Base-by-base conservation (phyloP, 2,329 filamentous ascomycete species). In the Claviceps sp. region DNA sequence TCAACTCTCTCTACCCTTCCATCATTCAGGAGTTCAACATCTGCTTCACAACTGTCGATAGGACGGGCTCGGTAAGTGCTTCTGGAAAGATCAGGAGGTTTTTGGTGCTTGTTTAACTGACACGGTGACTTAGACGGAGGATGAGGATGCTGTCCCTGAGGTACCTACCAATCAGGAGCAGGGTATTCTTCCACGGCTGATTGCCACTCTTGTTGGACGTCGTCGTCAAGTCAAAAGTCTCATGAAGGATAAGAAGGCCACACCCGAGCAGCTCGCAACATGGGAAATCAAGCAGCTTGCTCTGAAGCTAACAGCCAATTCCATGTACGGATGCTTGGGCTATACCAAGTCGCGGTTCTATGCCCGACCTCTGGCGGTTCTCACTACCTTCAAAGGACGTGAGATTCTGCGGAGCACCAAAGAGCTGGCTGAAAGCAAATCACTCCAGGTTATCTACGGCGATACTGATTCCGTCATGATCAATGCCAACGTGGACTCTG, bases 401-500 rank as follows among this genome's bases (percentile, higher is more conserved):
- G 93, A 98, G 72, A 97, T 98, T 79, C 75, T 98, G 54, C 82
- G 87, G 57, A 94, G 88, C 65, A 98, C 93, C 52, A 98, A 97
- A 68, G 90, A 95, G 51, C 79, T 98, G 55, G 93, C 93, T 9
- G 93, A 98, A 69, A 87, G 82, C 61, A 90, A 87, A 59, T 84
- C 89, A 54, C 78, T 98, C 34, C 87, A 93, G 62, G 93, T 98
- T 66, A 97, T 98, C 57, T 98, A 98, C 61, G 93, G 93, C 72
- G 93, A 98, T 70, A 98, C 93, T 13, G 93, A 98, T 69, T 98
- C 93, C 8, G 93, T 98, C 70, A 98, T 98, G 93, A 97, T 98
- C 74, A 98, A 98, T 64, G 95, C 93, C 57, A 97, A 97, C 63
- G 89, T 93, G 52, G 88, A 96, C 68, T 95, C 87, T 58, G 86